Percentiles rank a stretch among this genome's conserved stretches.
These are phyloP conservation scores for Lagenidium giganteum DNA, from an alignment of 352 stramenopile species.

Conservation along the genomic window DNA sequence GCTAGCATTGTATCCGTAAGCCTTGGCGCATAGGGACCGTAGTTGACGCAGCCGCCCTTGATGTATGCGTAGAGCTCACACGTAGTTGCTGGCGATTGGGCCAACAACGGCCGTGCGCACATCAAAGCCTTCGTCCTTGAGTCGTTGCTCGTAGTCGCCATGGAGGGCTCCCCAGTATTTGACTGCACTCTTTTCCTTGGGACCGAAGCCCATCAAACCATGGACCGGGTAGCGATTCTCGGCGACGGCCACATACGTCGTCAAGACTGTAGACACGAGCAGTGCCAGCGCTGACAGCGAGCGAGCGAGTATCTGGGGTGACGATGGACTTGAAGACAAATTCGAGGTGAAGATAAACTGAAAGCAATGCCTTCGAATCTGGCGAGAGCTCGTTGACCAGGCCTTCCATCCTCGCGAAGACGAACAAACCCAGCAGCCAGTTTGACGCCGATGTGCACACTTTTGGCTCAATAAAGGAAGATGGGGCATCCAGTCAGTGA, in stretches of 20 bases:
- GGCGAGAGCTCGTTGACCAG: too few relatives aligned
- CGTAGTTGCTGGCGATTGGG: constrained; percentile 35
- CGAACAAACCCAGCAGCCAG: too few relatives aligned
- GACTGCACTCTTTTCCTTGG: constrained; percentile 18
- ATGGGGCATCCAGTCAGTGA: too few relatives aligned
- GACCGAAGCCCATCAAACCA: constrained; percentile 29
- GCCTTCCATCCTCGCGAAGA: too few relatives aligned
- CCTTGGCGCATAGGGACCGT: constrained; percentile 22
- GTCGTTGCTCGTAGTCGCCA: constrained; percentile 21
- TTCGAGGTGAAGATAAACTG: too few relatives aligned
- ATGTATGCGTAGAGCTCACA: constrained; percentile 49
- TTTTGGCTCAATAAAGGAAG: too few relatives aligned
- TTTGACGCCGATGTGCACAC: too few relatives aligned
- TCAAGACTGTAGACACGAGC: too few relatives aligned
- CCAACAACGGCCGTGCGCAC: constrained; percentile 23
- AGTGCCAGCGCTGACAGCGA: too few relatives aligned
- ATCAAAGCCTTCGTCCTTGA: constrained; percentile 23
- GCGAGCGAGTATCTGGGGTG: too few relatives aligned
- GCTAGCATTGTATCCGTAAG: constrained; percentile 21
- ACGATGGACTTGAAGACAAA: too few relatives aligned
- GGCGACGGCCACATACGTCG: constrained; percentile 2
- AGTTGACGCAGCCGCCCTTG: constrained; percentile 35
- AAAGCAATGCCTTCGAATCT: too few relatives aligned
- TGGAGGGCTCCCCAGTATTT: constrained; percentile 32
- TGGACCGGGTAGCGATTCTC: constrained; percentile 26